Base-by-base conservation (phyloP, 2,329 filamentous ascomycete genomes). In the Epichloe coenophiala region DNA sequence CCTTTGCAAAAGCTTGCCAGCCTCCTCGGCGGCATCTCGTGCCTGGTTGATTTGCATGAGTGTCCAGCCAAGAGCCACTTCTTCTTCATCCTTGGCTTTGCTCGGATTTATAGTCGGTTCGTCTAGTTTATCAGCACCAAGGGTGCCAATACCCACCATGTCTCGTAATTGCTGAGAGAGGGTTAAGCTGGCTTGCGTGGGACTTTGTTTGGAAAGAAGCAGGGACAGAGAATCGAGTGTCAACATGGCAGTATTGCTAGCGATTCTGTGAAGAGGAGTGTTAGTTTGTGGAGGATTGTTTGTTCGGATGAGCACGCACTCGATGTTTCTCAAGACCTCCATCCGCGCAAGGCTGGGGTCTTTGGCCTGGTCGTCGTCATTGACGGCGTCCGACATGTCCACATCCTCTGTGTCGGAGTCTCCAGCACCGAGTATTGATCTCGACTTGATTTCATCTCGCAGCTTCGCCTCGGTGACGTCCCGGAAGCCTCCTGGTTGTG, bases 201-300 rank as follows among this genome's bases (percentile, higher is more conserved):
- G 85, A n/a, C 74, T 74, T 61, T 93, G 80, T 63, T 89, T 90
- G n/a, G 87, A 88, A 15, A 93, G 73, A 1, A 95, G 74, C 6
- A 95, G 76, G 33, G 89, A 95, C 51, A 95, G 70, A 59, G 90
- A 87, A 64, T 95, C 88, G 59, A 94, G 79, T 6, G 83, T 81
- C 53, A 86, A 75, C 61, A 85, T 73, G 40, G 83, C 76, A 49
- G 80, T 77, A 56, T 84, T 78, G 51, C 61, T 59, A 31, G 67
- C 67, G 45, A 67, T 57, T 40, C 67, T 69, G 52, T 6, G 42
- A 44, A 9, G 9, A 35, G 11, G 9, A 4, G 52, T 36, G 50
- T 54, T 35, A 37, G 33, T 31, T 4, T 19, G 13, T 9, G 45
- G 2, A 5, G 36, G 21, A 17, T 7, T 15, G 23, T 40, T 23